Conservation (phyloP, 2,329 filamentous ascomycete genomes). For the Aquanectria penicillioides region DNA sequence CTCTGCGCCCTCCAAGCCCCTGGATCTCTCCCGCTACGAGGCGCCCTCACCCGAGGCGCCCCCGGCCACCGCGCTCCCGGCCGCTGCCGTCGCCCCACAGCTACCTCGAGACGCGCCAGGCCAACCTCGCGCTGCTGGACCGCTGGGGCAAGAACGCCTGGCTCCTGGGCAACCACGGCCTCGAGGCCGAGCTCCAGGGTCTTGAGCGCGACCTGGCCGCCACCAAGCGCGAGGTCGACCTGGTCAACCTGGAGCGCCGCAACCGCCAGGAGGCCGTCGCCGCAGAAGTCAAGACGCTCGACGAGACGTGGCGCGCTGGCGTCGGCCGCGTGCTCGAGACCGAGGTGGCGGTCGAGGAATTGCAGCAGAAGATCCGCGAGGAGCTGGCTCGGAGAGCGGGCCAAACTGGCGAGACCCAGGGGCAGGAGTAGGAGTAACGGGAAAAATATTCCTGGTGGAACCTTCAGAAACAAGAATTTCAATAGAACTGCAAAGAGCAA, state of each 20-base stretch:
- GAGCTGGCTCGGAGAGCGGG: conserved; percentile 57
- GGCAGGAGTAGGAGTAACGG: too few species aligned
- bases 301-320: conserved; percentile 82
- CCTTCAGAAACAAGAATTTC: too few species aligned
- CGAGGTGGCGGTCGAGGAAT: conserved; percentile 81
- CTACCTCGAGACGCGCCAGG: conserved; percentile 62
- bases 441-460: too few species aligned
- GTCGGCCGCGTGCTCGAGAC: conserved; percentile 86
- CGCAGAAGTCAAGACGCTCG: conserved; percentile 77
- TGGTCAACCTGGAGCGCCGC: conserved; percentile 76
- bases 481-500: too few species aligned
- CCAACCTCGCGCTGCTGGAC: conserved; percentile 78
- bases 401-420: conserved; percentile 13
- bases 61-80: conserved; percentile 72
- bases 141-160: conserved; percentile 89
- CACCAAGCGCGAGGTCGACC: conserved; percentile 75
- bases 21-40: conserved; percentile 86
- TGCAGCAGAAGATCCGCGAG: conserved; percentile 74
- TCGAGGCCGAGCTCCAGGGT: conserved; percentile 72
- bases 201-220: conserved; percentile 81
- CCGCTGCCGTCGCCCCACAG: conserved; percentile 59
- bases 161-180: conserved; percentile 84
- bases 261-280: conserved; percentile 74
- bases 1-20: conserved; percentile 53
- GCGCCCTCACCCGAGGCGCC: conserved; percentile 53